Base-by-base conservation (phyloP, 768 basidiomycete genomes). In the Sutorius australiensis region DNA sequence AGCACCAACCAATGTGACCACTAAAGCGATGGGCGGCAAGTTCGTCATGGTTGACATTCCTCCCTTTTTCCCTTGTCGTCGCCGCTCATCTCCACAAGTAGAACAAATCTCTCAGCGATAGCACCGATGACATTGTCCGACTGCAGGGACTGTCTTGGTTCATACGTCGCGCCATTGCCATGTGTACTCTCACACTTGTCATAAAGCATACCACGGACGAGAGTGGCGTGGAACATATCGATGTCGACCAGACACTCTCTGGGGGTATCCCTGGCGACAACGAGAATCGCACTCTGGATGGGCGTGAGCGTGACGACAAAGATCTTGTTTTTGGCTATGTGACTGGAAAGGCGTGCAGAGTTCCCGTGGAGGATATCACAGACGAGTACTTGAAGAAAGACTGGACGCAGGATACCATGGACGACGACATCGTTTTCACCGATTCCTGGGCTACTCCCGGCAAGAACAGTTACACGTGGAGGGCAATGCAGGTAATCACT, bases 111-210 rank as follows among this genome's bases (percentile, higher is more conserved):
- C 75, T 89, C 48, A 86, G 83, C 37, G 86, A 84, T 59, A 60
- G 64, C 30, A 75, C 77, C 5, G 87, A 89, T 48, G 74, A 75
- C 27, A 83, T 92, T 55, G 80, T 92, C 38, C 64, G 67, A 31
- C 73, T 86, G 3, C 89, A 91, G 65, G 89, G 89, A 46, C 76
- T 92, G 31, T 66, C 83, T 32, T 92, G 89, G 89, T 53, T 83
- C 42, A 86, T 74, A 58, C 81, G 89, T 58, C 82, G 77, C 53
- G 77, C 78, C 24, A 89, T 92, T 61, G 50, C 63, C 21, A 31
- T 73, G 27, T 83, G 78, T 31, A 81, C 79, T 16, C 60, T 91
- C 42, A 86, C 82, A 21, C 78, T 90, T 36, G 49, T 49, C 40
- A 65, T 89, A 61, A 86, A 80, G 53, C 88, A 91, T 62, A 81